phyloP scores from a whole-genome alignment of 139 green algal genomes.

The Micractinium sp. region DNA sequence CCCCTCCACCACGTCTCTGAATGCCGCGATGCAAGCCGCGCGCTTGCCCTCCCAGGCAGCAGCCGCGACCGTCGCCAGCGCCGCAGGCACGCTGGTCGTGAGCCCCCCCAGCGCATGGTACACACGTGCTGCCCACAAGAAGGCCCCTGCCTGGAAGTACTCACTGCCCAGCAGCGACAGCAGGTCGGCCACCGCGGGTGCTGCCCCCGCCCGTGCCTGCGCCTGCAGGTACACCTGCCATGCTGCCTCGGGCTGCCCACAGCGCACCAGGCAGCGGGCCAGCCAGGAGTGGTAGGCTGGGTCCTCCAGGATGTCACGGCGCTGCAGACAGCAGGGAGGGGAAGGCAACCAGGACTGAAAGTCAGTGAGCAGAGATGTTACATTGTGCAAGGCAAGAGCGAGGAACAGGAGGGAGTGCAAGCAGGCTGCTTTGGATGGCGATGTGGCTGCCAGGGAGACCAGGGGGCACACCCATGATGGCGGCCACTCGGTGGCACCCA shows the following conservation, averaged over 20 bases:
- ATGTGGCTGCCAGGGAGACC: not conserved
- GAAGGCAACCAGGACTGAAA: too few relatives aligned
- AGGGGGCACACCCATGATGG: not conserved
- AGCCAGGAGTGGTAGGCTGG: slow-evolving; percentile 72
- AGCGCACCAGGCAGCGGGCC: slow-evolving; percentile 74
- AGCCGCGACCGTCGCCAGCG: not conserved
- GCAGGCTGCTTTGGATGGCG: not conserved
- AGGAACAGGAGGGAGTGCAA: not conserved
- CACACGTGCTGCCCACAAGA: slow-evolving; percentile 75
- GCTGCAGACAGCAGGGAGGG: slow-evolving; percentile 49
- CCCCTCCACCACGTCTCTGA: not conserved
- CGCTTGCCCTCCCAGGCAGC: slow-evolving; percentile 16
- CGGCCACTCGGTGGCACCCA: not conserved
- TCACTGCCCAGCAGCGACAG: slow-evolving; percentile 86
- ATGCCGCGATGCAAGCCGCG: not conserved
- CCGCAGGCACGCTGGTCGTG: not conserved
- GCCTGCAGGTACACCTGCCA: slow-evolving; percentile 81
- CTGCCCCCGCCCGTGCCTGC: not conserved
- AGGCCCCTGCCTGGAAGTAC: slow-evolving; percentile 83
- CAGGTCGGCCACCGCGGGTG: slow-evolving; percentile 62
- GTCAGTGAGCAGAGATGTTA: too few relatives aligned
- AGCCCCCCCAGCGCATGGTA: slow-evolving; percentile 82
- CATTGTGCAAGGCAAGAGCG: too few relatives aligned
- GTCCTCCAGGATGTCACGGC: slow-evolving; percentile 71
- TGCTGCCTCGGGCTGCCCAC: slow-evolving; percentile 57